phyloP scores from a whole-genome alignment of 139 green algal genomes.

The Gonium pectorale region DNA sequence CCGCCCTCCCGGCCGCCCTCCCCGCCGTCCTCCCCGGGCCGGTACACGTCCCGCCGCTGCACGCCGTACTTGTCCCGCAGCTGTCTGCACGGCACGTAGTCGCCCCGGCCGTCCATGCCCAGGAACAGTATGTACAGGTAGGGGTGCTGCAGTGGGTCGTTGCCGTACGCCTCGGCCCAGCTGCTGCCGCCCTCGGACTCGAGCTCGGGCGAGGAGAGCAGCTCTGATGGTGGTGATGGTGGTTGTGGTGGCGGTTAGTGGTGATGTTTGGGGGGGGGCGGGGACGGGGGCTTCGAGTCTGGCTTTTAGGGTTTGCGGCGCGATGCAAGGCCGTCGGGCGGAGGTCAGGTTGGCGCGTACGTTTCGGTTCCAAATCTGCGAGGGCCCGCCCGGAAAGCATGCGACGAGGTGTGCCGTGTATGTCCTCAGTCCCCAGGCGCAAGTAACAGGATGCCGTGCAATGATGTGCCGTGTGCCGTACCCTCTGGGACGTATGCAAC shows the following conservation, averaged over 20 bases:
- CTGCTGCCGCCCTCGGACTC: slow-evolving; percentile 34
- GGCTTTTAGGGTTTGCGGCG: too few species aligned
- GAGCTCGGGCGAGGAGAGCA: slow-evolving; percentile 66
- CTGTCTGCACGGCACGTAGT: slow-evolving; percentile 80
- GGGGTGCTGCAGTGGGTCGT: slow-evolving; percentile 66
- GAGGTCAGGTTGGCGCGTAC: too few species aligned
- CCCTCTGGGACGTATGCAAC: slow-evolving; percentile 78
- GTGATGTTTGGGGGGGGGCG: too few species aligned
- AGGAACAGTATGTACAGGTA: slow-evolving; percentile 87
- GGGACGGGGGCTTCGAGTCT: too few species aligned
- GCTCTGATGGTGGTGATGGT: slow-evolving; percentile 64
- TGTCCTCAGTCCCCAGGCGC: too few species aligned
- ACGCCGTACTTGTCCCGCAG: slow-evolving; percentile 80
- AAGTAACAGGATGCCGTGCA: too few species aligned
- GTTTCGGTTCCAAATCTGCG: too few species aligned
- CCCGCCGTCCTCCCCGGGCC: slow-evolving; percentile 20
- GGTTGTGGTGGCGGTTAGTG: not conserved
- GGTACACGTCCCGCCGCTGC: slow-evolving; percentile 51
- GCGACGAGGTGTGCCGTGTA: too few species aligned
- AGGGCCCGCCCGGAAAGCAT: too few species aligned
- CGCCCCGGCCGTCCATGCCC: slow-evolving; percentile 79
- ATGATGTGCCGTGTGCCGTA: too few species aligned
- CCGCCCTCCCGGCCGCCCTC: not conserved
- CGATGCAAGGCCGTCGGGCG: too few species aligned
- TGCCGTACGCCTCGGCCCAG: slow-evolving; percentile 48